A percentile compares a stretch with the other conserved stretches of the same genome.
Conservation (phyloP, 2,329 filamentous ascomycete genomes). For the Trichoderma citrinoviride region DNA sequence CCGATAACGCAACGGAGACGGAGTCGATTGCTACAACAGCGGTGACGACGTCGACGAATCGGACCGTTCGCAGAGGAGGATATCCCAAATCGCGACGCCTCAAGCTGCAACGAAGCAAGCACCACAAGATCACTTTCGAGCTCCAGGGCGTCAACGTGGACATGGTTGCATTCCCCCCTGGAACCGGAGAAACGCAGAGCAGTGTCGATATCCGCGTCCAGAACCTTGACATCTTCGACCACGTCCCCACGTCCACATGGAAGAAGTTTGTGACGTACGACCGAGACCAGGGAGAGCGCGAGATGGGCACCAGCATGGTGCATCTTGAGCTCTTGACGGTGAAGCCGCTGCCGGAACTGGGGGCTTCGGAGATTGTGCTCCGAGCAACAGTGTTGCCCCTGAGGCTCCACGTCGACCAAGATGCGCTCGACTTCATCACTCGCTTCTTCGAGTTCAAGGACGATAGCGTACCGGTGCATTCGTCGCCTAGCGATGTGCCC, state of each 20-base stretch:
- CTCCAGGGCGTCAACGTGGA: constrained; percentile 81
- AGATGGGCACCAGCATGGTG: constrained; percentile 84
- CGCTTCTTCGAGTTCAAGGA: constrained; percentile 99
- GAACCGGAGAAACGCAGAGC: constrained; percentile 76
- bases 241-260: constrained; percentile 94
- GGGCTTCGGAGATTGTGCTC: constrained; percentile 85
- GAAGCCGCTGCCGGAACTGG: constrained; percentile 76
- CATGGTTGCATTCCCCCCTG: constrained; percentile 73
- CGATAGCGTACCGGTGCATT: constrained; percentile 55
- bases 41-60: constrained; percentile 56
- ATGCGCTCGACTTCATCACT: constrained; percentile 94
- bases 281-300: constrained; percentile 78
- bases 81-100: constrained; percentile 57
- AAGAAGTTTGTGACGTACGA: constrained; percentile 97
- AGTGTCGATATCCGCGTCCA: constrained; percentile 80
- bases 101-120: constrained; percentile 77
- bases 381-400: constrained; percentile 77
- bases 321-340: constrained; percentile 87
- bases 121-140: constrained; percentile 95
- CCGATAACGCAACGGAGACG: constrained; percentile 83
- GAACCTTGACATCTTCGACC: constrained; percentile 88
- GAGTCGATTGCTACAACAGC: constrained; percentile 82
- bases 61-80: constrained; percentile 43
- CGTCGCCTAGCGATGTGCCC: constrained; percentile 67
- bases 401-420: constrained; percentile 92